Evolutionary conservation across 2,329 filamentous ascomycete species (phyloP).

Genomic region (Xylariaceae sp.): DNA sequence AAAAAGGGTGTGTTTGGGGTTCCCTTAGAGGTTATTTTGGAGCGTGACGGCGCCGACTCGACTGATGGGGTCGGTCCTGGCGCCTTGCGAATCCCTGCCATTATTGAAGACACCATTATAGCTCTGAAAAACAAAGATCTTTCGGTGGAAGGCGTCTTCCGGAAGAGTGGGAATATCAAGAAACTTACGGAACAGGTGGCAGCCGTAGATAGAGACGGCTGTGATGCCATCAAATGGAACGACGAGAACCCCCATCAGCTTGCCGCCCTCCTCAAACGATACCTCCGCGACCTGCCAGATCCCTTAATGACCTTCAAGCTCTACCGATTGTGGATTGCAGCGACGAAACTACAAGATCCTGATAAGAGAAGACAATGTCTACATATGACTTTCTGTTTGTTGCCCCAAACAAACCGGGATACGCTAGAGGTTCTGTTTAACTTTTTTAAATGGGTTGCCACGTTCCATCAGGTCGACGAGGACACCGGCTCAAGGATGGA

Average conservation of each 20-base stretch:
- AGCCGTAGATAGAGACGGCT: constrained; percentile 77
- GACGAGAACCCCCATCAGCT: constrained; percentile 90
- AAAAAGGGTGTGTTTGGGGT: constrained; percentile 95
- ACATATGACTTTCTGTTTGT: constrained; percentile 83
- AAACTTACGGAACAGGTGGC: constrained; percentile 82
- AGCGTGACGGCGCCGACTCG: constrained; percentile 93
- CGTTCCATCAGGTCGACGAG: constrained; percentile 95
- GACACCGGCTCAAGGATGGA: constrained; percentile 99
- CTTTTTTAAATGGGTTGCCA: constrained; percentile 95
- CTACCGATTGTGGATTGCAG: constrained; percentile 82
- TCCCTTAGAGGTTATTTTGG: constrained; percentile 78
- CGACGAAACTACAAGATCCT: constrained; percentile 78
- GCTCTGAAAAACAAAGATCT: constrained; percentile 99
- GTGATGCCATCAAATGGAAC: constrained; percentile 77
- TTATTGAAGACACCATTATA: constrained; percentile 89
- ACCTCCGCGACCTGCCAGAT: constrained; percentile 88
- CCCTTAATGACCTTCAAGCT: constrained; percentile 93
- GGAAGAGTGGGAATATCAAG: constrained; percentile 98
- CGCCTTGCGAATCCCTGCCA: constrained; percentile 80
- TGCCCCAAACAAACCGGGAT: constrained; percentile 89
- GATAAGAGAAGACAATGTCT: constrained; percentile 78
- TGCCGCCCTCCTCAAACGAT: constrained; percentile 89
- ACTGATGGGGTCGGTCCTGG: constrained; percentile 94
- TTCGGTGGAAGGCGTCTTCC: constrained; percentile 96
- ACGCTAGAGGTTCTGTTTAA: constrained; percentile 91